Base-by-base conservation (phyloP, 495 filamentous ascomycete species). In the Staphylotrichum longicolle region DNA sequence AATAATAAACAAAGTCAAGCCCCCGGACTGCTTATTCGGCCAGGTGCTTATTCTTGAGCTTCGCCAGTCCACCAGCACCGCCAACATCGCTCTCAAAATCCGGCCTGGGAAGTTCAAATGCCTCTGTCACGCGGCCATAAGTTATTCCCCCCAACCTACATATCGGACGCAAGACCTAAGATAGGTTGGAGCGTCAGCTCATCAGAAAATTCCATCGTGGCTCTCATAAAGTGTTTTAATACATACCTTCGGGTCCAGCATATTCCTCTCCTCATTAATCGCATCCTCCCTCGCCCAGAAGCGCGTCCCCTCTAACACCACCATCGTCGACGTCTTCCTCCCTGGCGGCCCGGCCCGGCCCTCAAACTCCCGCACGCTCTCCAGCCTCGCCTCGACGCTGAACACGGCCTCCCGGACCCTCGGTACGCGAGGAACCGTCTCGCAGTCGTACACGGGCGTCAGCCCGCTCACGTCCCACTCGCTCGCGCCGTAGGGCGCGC, bases 201-300 rank as follows among this genome's bases (percentile, higher is more conserved):
- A 27, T 27, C 20, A 27, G 20, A 0, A 27, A 27, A 27, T 27
- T 27, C 20, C 20, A 27, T 27, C 20, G 20, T 27, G 32, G 65
- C 20, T 27, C 20, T 27, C 61, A 75, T 35, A 12, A 45, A 34
- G 11, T 12, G 46, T 4, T 72, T 44, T 54, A n/a, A n/a, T n/a
- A 62, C 68, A 62, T 44, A 73, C 70, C 50, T 79, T 81, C 11
- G 90, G 78, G 74, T 94, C 86, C 37, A 98, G 77, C 33, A 87
- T 58, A 61, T 84, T 90, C 68, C 78, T 82, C 14, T 89, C 86
- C 69, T 90, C 83, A 66, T 95, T 88, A 7, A 97, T 76, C 11
- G 91, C 91, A 77, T 96, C 93, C 70, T 96, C 91, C 51, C 93
- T 75, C 10, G 85, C 91, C 90, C 91, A 96, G 68, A 98, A 97